Conservation (phyloP, 495 filamentous ascomycete species). For the Halenospora varia region DNA sequence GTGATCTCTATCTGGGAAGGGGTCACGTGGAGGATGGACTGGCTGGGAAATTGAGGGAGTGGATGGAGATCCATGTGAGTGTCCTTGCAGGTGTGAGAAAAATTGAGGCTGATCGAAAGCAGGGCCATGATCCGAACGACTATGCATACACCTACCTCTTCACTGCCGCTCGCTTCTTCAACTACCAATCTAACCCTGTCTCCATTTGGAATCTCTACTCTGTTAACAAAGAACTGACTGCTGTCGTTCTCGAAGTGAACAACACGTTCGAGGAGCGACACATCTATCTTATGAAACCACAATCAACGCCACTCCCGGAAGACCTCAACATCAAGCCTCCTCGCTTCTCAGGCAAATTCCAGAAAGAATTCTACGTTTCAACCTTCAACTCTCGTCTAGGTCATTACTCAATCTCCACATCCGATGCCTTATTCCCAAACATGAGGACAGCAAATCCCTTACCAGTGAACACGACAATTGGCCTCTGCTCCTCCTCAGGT, state of each 20-base stretch:
- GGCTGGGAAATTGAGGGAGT: conserved; percentile 53
- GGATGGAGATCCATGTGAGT: conserved; percentile 39
- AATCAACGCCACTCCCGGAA: not conserved
- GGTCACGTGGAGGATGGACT: conserved; percentile 42
- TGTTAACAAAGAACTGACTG: conserved; percentile 49
- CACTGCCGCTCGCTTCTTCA: conserved; percentile 63
- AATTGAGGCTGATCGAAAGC: conserved; percentile 17
- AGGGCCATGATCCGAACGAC: conserved; percentile 45
- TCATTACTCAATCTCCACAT: conserved; percentile 49
- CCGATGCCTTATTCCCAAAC: conserved; percentile 45
- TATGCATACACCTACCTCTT: conserved; percentile 66
- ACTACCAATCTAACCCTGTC: conserved; percentile 72
- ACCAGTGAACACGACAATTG: conserved; percentile 50
- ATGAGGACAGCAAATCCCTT: conserved; percentile 27
- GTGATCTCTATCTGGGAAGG: conserved; percentile 55
- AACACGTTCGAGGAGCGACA: conserved; percentile 74
- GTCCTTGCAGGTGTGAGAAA: not conserved
- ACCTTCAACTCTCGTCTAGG: conserved; percentile 68
- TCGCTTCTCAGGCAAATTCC: conserved; percentile 46
- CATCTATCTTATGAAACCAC: conserved; percentile 49
- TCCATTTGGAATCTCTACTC: conserved; percentile 81
- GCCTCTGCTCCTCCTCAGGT: conserved; percentile 49
- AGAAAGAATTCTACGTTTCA: conserved; percentile 72
- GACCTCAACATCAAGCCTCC: conserved; percentile 7
- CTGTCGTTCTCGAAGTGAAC: conserved; percentile 72